These are phyloP conservation scores for Botrytis medusae DNA, from an alignment of 2,329 filamentous ascomycete species.

Conservation along the genomic window DNA sequence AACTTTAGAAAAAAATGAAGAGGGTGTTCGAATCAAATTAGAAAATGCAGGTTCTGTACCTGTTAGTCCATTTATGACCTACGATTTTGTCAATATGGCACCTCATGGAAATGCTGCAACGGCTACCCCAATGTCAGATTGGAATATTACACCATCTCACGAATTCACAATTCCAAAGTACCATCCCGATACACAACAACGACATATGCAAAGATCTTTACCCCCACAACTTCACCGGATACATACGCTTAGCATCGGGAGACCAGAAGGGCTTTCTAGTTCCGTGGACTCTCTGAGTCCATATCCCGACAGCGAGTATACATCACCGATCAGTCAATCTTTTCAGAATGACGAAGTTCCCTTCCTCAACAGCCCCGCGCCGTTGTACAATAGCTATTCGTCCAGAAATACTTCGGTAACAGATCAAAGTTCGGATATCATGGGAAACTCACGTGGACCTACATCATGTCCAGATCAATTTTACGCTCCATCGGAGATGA, in stretches of 20 bases:
- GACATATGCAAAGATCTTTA: slow-evolving; percentile 41
- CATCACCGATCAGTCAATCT: slow-evolving; percentile 53
- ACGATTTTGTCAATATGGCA: slow-evolving; percentile 45
- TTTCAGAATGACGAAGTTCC: slow-evolving; percentile 55
- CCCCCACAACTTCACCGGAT: slow-evolving; percentile 51
- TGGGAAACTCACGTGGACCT: slow-evolving; percentile 55
- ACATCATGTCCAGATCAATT: slow-evolving; percentile 62
- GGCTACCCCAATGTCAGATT: slow-evolving; percentile 36
- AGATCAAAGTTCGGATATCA: slow-evolving; percentile 54
- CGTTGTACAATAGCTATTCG: slow-evolving; percentile 57
- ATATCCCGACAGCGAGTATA: slow-evolving; percentile 55
- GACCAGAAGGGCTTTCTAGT: slow-evolving; percentile 35
- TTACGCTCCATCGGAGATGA: slow-evolving; percentile 60
- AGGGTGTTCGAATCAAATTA: slow-evolving; percentile 39
- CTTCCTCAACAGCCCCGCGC: slow-evolving; percentile 55
- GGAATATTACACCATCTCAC: slow-evolving; percentile 38
- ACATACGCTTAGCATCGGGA: slow-evolving; percentile 48
- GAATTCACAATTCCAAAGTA: slow-evolving; percentile 26
- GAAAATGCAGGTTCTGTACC: slow-evolving; percentile 32
- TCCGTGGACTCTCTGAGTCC: slow-evolving; percentile 53
- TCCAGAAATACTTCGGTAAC: slow-evolving; percentile 52
- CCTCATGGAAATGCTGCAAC: slow-evolving; percentile 35
- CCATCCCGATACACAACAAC: slow-evolving; percentile 31
- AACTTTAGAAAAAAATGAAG: slow-evolving; percentile 29
- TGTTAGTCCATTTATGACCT: slow-evolving; percentile 39